Evolutionary conservation across 352 stramenopile species (phyloP).

Genomic region (Globisporangium nunn): DNA sequence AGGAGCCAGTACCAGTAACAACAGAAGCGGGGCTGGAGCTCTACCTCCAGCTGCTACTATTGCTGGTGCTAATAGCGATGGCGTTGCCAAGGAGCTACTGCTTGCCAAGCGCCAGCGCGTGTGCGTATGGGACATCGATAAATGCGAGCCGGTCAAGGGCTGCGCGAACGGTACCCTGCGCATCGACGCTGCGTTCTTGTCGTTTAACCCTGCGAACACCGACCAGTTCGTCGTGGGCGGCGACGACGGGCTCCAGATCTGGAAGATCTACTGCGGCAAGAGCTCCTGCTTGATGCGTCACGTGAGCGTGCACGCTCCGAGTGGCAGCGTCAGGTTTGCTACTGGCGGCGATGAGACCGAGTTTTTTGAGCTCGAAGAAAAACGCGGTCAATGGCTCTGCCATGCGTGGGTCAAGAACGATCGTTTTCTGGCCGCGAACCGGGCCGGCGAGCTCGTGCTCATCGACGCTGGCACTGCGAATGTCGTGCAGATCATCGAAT

Average conservation of each 20-base stretch:
- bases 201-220: conserved; percentile 58
- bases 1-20: not conserved
- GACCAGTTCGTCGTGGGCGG: conserved; percentile 62
- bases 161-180: conserved; percentile 23
- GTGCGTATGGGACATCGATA: conserved; percentile 63
- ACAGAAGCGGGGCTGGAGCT: not conserved
- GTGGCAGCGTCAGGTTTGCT: not conserved
- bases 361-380: conserved; percentile 39
- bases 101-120: conserved; percentile 15
- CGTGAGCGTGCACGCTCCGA: conserved; percentile 9
- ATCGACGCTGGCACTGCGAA: conserved; percentile 28
- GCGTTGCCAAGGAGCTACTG: not conserved
- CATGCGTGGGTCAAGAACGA: conserved; percentile 52
- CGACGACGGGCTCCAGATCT: conserved; percentile 55
- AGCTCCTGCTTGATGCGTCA: conserved; percentile 25
- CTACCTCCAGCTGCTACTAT: too few species aligned
- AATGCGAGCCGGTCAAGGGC: conserved; percentile 36
- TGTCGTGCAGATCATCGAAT: conserved; percentile 26
- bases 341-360: conserved; percentile 2
- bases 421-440: conserved; percentile 40
- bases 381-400: conserved; percentile 34
- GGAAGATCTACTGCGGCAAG: conserved; percentile 46
- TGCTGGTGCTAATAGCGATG: not conserved
- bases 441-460: conserved; percentile 43
- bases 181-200: conserved; percentile 37